Percentiles rank a stretch among this genome's conserved stretches.
phyloP scores from a whole-genome alignment of 371 early-diverging fungal species.

The Choanephora cucurbitarum region DNA sequence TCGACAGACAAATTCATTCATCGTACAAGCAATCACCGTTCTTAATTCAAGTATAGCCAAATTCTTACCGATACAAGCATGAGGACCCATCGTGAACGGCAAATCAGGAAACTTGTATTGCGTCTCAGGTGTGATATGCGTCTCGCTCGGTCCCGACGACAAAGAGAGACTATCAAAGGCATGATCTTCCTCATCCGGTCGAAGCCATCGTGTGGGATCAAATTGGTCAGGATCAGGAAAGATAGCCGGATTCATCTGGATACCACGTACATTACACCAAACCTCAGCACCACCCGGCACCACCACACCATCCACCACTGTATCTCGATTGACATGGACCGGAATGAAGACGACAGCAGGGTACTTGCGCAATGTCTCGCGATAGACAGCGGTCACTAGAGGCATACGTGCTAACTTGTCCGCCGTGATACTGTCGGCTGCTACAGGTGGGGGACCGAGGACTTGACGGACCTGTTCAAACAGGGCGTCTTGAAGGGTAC shows the following conservation, averaged over 20 bases:
- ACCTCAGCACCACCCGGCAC: conserved; percentile 47
- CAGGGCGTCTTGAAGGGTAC: conserved; percentile 37
- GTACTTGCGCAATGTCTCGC: conserved; percentile 51
- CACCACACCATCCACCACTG: conserved; percentile 36
- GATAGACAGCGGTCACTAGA: conserved; percentile 46
- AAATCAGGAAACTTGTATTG: conserved; percentile 52
- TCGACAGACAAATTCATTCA: conserved; percentile 38
- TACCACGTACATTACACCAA: conserved; percentile 52
- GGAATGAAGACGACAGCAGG: conserved; percentile 53
- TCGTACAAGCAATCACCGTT: conserved; percentile 39
- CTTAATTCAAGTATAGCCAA: conserved; percentile 49
- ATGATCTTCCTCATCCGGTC: conserved; percentile 18
- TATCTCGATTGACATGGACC: conserved; percentile 49
- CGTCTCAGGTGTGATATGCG: conserved; percentile 22
- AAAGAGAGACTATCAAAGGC: conserved; percentile 22
- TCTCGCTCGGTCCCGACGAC: neutral
- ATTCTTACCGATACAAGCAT: conserved; percentile 51
- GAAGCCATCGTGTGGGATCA: conserved; percentile 41
- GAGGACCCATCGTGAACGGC: conserved; percentile 46
- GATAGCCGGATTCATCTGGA: conserved; percentile 46
- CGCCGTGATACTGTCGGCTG: conserved; percentile 31
- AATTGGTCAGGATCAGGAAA: conserved; percentile 48
- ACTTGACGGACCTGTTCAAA: conserved; percentile 41
- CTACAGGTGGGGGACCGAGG: conserved; percentile 46
- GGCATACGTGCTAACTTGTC: conserved; percentile 47